phyloP scores from a whole-genome alignment of 345 rosid species.

The Camelina neglecta region DNA sequence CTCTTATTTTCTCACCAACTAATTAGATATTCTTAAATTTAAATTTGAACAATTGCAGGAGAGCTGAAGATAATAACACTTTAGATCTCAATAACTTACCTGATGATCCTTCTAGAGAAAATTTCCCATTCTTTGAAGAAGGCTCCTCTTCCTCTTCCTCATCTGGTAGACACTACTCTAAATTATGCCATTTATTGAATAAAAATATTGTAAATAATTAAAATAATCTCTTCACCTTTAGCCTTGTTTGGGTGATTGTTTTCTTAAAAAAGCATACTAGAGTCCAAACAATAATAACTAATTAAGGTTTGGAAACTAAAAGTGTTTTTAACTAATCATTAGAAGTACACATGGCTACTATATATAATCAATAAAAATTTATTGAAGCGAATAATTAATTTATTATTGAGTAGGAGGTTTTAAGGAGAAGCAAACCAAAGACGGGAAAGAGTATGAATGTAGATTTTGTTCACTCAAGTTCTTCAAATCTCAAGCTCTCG shows the following conservation, averaged over 20 bases:
- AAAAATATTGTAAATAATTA: background rate
- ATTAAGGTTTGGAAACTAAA: conserved; percentile 43
- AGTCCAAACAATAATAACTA: conserved; percentile 29
- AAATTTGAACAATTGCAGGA: conserved; percentile 53
- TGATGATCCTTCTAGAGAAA: conserved; percentile 65
- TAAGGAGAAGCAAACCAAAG: conserved; percentile 74
- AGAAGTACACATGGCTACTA: conserved; percentile 38
- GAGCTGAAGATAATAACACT: conserved; percentile 60
- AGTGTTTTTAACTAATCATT: conserved; percentile 21
- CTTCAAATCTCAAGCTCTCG: conserved; percentile 99
- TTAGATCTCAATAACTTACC: conserved; percentile 98
- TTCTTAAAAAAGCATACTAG: background rate
- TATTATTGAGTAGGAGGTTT: conserved; percentile 43
- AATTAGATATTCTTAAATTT: background rate
- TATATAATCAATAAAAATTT: background rate
- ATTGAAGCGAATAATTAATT: conserved; percentile 45
- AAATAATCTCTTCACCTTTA: conserved; percentile 12
- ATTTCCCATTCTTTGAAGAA: conserved; percentile 60
- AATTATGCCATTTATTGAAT: background rate
- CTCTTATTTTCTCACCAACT: background rate
- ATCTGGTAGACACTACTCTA: conserved; percentile 51
- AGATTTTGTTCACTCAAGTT: conserved; percentile 99
- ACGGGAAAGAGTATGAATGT: conserved; percentile 93
- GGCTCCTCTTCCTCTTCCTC: conserved; percentile 61
- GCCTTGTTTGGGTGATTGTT: background rate